These are phyloP conservation scores for Botrytis deweyae DNA, from an alignment of 2,329 filamentous ascomycete species.

Conservation along the genomic window DNA sequence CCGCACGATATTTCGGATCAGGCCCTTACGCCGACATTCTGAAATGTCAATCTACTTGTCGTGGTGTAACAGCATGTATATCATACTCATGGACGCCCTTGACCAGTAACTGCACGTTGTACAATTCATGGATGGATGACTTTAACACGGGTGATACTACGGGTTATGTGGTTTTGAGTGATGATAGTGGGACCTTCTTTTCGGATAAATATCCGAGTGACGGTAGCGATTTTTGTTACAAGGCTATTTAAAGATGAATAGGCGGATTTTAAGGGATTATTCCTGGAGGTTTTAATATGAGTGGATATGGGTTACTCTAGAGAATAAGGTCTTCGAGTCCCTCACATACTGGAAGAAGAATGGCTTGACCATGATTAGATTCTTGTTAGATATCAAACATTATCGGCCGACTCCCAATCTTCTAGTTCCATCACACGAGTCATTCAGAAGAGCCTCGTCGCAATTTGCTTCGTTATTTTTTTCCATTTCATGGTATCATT, in stretches of 20 bases:
- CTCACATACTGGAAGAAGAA: background rate
- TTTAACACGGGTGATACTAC: conserved; percentile 1
- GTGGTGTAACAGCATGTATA: background rate
- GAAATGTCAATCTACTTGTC: background rate
- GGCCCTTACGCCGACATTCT: background rate
- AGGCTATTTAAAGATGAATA: background rate
- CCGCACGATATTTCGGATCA: background rate
- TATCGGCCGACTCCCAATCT: background rate
- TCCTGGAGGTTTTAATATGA: background rate
- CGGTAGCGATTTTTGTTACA: conserved; percentile 15
- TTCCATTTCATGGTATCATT: background rate
- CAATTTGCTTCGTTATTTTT: background rate
- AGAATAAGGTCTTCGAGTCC: background rate
- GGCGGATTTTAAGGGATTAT: background rate
- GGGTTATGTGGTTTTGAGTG: conserved; percentile 5
- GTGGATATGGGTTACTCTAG: background rate
- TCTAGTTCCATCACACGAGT: background rate
- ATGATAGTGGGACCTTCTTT: conserved; percentile 8
- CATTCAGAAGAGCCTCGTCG: no score
- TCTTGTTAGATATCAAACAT: background rate
- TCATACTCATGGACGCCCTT: conserved; percentile 11
- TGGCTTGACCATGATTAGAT: background rate
- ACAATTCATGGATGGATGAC: conserved; percentile 9
- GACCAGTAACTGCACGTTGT: background rate
- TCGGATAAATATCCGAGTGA: conserved; percentile 19